Conservation (phyloP, 495 filamentous ascomycete species). For the Penicillium canescens region DNA sequence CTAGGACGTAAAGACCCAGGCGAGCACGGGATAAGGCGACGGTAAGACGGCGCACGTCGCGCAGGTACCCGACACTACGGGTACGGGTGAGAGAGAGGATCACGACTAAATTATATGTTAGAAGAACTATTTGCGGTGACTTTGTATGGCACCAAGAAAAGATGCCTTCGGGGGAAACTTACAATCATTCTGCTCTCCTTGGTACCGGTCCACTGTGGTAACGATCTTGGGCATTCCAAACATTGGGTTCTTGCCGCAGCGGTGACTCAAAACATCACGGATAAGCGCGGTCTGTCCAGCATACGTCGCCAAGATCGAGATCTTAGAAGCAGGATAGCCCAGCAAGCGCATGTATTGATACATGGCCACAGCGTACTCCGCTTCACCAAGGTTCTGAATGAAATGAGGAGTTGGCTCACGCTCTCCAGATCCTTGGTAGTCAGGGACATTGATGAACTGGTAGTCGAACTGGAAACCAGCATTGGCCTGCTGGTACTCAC, state of each 20-base stretch:
- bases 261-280: constrained; percentile 80
- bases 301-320: constrained; percentile 90
- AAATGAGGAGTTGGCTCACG: constrained; percentile 92
- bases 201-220: constrained; percentile 96
- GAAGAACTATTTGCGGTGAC: neutral
- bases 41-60: constrained; percentile 90
- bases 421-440: constrained; percentile 91
- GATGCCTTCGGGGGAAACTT: constrained; percentile 36
- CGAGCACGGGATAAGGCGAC: constrained; percentile 95
- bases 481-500: constrained; percentile 82
- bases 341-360: constrained; percentile 98
- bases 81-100: constrained; percentile 91
- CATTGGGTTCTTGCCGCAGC: constrained; percentile 77
- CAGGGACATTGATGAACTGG: constrained; percentile 94
- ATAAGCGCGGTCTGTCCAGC: constrained; percentile 93
- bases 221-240: constrained; percentile 92
- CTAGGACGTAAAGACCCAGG: constrained; percentile 89
- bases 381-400: constrained; percentile 95
- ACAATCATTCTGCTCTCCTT: constrained; percentile 99
- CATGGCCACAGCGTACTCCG: constrained; percentile 93
- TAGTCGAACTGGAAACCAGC: constrained; percentile 91
- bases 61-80: constrained; percentile 85
- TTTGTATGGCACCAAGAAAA: neutral
- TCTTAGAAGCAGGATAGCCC: constrained; percentile 89
- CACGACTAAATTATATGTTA: constrained; percentile 59